Percentiles rank a stretch among this genome's conserved stretches.
Conservation (phyloP, 1,284 basidiomycete species). For the Sanghuangporus weigelae region DNA sequence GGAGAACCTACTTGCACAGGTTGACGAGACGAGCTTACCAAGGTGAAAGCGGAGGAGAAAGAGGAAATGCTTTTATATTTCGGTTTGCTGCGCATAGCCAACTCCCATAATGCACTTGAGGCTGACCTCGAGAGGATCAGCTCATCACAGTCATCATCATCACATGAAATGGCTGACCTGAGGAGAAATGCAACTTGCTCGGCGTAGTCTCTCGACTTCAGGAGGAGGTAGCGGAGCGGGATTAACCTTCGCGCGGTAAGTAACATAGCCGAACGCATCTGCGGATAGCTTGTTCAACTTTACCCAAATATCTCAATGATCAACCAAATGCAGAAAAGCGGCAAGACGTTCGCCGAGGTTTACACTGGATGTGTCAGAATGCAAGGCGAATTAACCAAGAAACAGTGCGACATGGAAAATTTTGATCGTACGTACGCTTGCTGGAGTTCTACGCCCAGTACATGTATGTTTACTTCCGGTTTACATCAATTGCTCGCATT, state of each 20-base stretch:
- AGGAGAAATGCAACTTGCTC: constrained; percentile 77
- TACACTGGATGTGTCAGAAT: constrained; percentile 83
- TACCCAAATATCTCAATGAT: constrained; percentile 83
- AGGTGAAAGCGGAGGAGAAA: constrained; percentile 53
- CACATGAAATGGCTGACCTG: constrained; percentile 52
- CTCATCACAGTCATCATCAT: constrained; percentile 51
- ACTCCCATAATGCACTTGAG: constrained; percentile 47
- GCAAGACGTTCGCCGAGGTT: constrained; percentile 86
- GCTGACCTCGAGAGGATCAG: constrained; percentile 47
- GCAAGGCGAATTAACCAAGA: constrained; percentile 75
- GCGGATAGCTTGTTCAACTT: constrained; percentile 56
- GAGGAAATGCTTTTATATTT: constrained; percentile 49
- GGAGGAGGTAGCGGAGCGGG: constrained; percentile 61
- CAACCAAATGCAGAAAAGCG: constrained; percentile 67
- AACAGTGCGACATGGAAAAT: constrained; percentile 74
- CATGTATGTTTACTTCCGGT: constrained; percentile 47
- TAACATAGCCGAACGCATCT: constrained; percentile 33
- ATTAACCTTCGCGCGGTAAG: constrained; percentile 43
- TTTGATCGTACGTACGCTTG: constrained; percentile 75
- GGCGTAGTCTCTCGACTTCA: constrained; percentile 68
- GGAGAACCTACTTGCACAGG: constrained; percentile 51
- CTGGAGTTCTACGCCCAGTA: constrained; percentile 80
- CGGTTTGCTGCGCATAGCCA: constrained; percentile 32
- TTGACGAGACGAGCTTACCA: constrained; percentile 55
- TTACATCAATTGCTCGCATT: background rate